Conservation (phyloP, 2,329 filamentous ascomycete species). For the Aureobasidium musti region DNA sequence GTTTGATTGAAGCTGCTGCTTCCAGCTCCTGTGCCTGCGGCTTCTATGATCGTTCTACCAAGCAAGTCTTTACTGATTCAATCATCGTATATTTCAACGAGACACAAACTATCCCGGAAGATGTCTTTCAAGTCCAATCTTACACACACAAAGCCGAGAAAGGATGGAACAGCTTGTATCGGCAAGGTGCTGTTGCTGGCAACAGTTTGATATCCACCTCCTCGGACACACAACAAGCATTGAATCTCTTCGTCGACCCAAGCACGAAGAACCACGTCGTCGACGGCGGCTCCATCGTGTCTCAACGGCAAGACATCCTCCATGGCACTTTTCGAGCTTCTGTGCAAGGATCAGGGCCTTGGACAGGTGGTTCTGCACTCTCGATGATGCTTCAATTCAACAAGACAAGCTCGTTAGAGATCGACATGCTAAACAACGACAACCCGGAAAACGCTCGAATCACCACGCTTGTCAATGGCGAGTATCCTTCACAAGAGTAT, state of each 20-base stretch:
- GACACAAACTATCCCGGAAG: conserved; percentile 41
- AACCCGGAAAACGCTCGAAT: conserved; percentile 44
- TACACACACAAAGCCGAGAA: conserved; percentile 51
- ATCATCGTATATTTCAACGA: conserved; percentile 57
- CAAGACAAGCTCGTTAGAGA: conserved; percentile 46
- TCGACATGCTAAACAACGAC: conserved; percentile 52
- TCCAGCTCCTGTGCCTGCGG: conserved; percentile 47
- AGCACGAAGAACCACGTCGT: conserved; percentile 45
- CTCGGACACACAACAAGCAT: background rate
- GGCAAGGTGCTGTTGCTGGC: conserved; percentile 45
- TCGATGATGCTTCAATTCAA: conserved; percentile 53
- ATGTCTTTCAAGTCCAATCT: conserved; percentile 44
- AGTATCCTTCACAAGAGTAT: conserved; percentile 44
- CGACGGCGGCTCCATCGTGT: conserved; percentile 48
- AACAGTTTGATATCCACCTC: conserved; percentile 45
- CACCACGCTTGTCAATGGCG: conserved; percentile 44
- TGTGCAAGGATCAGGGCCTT: conserved; percentile 38
- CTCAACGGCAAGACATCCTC: conserved; percentile 50
- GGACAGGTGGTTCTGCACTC: conserved; percentile 46
- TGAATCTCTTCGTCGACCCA: conserved; percentile 15
- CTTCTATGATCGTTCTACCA: conserved; percentile 47
- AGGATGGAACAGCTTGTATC: conserved; percentile 51
- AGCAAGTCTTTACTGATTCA: conserved; percentile 50
- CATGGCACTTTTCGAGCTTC: conserved; percentile 52
- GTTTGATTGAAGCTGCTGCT: background rate